Conservation (phyloP, 148 eudicot genomes). For the Rheum nobile region DNA sequence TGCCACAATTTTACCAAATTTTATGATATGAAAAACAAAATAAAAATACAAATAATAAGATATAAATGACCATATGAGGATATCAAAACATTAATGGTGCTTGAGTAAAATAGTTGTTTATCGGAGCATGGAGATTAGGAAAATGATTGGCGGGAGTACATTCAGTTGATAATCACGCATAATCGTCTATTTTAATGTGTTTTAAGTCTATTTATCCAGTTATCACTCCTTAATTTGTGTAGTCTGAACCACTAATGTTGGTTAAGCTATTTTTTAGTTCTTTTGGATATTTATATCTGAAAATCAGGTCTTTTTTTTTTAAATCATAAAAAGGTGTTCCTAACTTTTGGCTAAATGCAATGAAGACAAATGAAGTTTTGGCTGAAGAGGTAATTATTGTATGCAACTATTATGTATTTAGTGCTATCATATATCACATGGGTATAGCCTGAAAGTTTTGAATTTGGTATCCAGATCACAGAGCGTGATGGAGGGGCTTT, state of each 20-base stretch:
- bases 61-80: no score
- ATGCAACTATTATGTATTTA: background rate
- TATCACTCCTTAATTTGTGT: no score
- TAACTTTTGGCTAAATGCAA: conserved; percentile 58
- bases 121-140: background rate
- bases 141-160: no score
- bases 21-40: no score
- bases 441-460: background rate
- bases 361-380: no score
- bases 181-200: no score
- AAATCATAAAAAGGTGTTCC: conserved; percentile 55
- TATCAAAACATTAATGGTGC: no score
- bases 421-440: background rate
- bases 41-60: no score
- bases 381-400: conserved; percentile 34
- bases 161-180: no score
- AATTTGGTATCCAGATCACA: conserved; percentile 37
- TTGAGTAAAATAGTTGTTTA: no score
- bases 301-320: background rate
- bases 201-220: background rate
- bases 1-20: background rate
- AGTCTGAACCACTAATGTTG: no score
- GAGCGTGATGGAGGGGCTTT: conserved; percentile 92
- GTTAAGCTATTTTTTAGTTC: background rate
- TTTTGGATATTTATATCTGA: background rate